phyloP scores from a whole-genome alignment of 2,329 filamentous ascomycete genomes.

The Stemphylium vesicarium region DNA sequence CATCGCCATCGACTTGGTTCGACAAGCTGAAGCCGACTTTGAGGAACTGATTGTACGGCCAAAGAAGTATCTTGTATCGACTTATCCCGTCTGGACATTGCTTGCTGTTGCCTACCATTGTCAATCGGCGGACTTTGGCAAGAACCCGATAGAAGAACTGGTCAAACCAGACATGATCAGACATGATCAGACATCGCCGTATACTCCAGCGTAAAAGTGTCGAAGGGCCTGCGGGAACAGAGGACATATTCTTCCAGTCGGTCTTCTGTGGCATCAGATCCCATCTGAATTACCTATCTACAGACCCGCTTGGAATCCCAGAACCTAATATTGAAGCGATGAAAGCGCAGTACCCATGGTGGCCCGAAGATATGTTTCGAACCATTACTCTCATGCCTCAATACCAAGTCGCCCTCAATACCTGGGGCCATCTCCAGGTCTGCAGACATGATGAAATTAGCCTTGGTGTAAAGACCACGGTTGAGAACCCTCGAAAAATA shows the following conservation, averaged over 20 bases:
- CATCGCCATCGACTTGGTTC: slow-evolving; percentile 10
- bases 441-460: background rate
- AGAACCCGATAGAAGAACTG: background rate
- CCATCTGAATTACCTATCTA: background rate
- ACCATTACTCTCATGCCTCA: background rate
- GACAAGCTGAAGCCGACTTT: slow-evolving; percentile 8
- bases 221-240: background rate
- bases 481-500: background rate
- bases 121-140: background rate
- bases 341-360: background rate
- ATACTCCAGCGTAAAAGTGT: background rate
- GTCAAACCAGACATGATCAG: background rate
- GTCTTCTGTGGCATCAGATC: background rate
- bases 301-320: background rate
- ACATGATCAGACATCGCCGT: background rate
- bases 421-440: background rate
- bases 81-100: slow-evolving; percentile 3
- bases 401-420: background rate
- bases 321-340: background rate
- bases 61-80: slow-evolving; percentile 1
- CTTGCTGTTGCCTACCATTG: background rate
- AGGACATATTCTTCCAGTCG: background rate
- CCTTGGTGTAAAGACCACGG: background rate
- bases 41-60: slow-evolving; percentile 5
- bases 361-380: background rate